Conservation (phyloP, 352 stramenopile species). For the Albugo laibachii region DNA sequence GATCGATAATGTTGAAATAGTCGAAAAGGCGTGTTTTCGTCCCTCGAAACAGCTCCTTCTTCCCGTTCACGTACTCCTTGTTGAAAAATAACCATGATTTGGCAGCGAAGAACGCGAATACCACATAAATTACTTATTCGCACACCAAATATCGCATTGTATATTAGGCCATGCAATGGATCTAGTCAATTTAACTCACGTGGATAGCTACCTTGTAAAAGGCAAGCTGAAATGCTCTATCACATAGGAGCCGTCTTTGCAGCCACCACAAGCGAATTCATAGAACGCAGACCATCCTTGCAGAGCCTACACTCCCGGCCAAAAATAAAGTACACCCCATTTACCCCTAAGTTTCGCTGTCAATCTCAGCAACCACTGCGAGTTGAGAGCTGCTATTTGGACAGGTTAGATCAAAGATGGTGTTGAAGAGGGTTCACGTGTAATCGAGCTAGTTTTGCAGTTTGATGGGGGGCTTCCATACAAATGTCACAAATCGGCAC, state of each 20-base stretch:
- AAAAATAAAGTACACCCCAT: too few species aligned
- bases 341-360: too few species aligned
- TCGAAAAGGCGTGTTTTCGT: constrained; percentile 51
- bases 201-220: constrained; percentile 2
- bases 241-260: constrained; percentile 81
- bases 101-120: constrained; percentile 74
- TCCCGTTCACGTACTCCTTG: constrained; percentile 41
- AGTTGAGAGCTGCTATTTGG: too few species aligned
- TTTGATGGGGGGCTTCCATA: too few species aligned
- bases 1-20: constrained; percentile 48
- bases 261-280: constrained; percentile 89
- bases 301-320: constrained; percentile 86
- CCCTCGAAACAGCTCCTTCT: constrained; percentile 32
- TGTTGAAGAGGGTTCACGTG: too few species aligned
- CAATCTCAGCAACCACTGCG: too few species aligned
- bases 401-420: too few species aligned
- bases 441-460: too few species aligned
- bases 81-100: constrained; percentile 79
- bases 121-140: constrained; percentile 89
- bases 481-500: too few species aligned
- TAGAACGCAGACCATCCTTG: constrained; percentile 95
- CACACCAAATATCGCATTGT: constrained; percentile 90
- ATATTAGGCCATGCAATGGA: constrained; percentile 86
- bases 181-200: constrained; percentile 67
- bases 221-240: constrained; percentile 61